Base-by-base conservation (phyloP, 208 protist species). In the Crithidia thermophila region DNA sequence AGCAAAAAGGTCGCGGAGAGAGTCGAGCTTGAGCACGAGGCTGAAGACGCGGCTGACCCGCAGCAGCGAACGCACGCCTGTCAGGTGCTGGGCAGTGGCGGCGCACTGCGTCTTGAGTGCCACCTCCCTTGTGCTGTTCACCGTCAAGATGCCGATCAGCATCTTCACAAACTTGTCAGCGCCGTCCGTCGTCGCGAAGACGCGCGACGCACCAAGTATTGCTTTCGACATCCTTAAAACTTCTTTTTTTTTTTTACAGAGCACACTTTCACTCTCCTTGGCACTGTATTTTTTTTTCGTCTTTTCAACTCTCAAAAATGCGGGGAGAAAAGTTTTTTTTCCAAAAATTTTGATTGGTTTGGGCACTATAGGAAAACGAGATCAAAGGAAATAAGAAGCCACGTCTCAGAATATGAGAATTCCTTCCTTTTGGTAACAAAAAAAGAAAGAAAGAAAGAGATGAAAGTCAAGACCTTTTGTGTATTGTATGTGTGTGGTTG, bases 111-210 rank as follows among this genome's bases (percentile, higher is more conserved):
- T 39, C 10, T 37, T 37, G 18, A 14, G n/a, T 3, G 39, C 18
- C 7, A 25, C 31, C 10, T 25, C 23, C 27, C 36, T 39, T 7
- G 65, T 61, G 39, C 62, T 51, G 33, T 63, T 28, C 1, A 87
- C 18, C 13, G 79, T 53, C 30, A 79, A 79, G 39, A 74, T 34
- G 39, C 77, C 77, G 21, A 69, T 60, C 13, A 80, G 31, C 31
- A 75, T 11, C 64, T 91, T 91, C 51, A 72, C 76, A 46, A 88
- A 23, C 68, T 91, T 91, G 50, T 88, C 79, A 1, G 78, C 64
- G 14, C 82, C 81, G 39, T 87, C 82, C 40, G 79, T 79, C 33
- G 43, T 37, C 52, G 34, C 45, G 43, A 91, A 47, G 42, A 86
- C n/a, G n/a, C 70, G 70, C 36, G 62, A 76, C 55, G 37, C 55